Conservation (phyloP, 306 rosid genomes). For the Sechiopsis laciniata region DNA sequence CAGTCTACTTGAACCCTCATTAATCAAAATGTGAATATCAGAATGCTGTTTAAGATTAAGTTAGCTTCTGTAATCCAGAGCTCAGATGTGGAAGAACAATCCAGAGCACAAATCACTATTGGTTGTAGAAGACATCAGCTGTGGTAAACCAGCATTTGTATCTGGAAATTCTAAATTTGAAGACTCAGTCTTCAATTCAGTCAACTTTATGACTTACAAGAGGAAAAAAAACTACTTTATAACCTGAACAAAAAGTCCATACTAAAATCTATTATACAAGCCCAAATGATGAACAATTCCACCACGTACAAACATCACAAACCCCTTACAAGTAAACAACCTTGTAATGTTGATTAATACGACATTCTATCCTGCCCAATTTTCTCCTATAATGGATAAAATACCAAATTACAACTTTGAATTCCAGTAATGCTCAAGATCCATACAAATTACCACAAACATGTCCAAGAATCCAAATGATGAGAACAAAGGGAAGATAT, state of each 20-base stretch:
- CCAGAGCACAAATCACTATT: background rate
- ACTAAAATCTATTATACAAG: background rate
- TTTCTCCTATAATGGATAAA: background rate
- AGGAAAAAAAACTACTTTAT: background rate
- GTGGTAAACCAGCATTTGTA: background rate
- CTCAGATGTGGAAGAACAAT: constrained; percentile 6
- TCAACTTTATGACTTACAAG: background rate
- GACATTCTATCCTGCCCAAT: background rate
- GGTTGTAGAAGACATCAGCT: background rate
- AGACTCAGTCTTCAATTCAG: background rate
- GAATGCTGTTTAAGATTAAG: constrained; percentile 2
- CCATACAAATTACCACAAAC: background rate
- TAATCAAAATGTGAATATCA: constrained; percentile 7
- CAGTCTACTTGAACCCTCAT: background rate
- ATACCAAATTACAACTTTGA: background rate
- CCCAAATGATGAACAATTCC: constrained; percentile 10
- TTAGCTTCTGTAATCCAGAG: background rate
- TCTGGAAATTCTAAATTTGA: background rate
- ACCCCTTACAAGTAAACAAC: background rate
- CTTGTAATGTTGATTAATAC: background rate
- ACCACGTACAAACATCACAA: background rate
- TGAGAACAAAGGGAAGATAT: background rate
- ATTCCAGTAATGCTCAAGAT: constrained; percentile 6
- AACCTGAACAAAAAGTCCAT: constrained; percentile 6
- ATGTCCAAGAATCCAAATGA: background rate